Evolutionary conservation across 257 asterid genomes (phyloP).

Genomic region (Lithospermum erythrorhizon): DNA sequence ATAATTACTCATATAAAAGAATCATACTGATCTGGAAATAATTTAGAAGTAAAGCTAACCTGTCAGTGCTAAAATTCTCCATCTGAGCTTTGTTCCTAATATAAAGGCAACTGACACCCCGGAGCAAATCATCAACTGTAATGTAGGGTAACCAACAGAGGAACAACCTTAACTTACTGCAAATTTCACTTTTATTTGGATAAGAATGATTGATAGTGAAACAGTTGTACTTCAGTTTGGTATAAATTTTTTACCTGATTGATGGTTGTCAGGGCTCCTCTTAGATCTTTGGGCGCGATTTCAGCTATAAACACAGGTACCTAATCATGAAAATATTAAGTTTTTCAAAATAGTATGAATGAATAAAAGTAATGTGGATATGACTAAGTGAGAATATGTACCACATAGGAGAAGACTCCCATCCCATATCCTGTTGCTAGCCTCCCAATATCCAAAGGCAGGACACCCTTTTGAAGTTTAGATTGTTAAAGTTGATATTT

Average conservation of each 20-base stretch:
- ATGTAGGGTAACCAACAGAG: constrained; percentile 6
- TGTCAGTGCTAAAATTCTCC: constrained; percentile 69
- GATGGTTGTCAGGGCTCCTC: constrained; percentile 77
- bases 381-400: constrained; percentile 13
- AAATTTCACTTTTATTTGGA: neutral
- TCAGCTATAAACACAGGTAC: constrained; percentile 92
- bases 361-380: neutral
- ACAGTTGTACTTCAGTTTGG: neutral
- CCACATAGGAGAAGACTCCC: constrained; percentile 93
- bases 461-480: constrained; percentile 26
- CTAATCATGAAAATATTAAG: constrained; percentile 18
- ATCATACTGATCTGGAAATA: neutral
- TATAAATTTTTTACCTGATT: constrained; percentile 48
- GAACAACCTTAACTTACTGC: neutral
- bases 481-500: constrained; percentile 9
- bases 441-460: constrained; percentile 71
- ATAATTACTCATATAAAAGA: neutral
- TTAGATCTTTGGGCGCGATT: constrained; percentile 70
- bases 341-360: neutral
- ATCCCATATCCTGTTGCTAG: constrained; percentile 88
- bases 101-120: constrained; percentile 89
- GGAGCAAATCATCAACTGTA: constrained; percentile 71
- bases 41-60: constrained; percentile 28
- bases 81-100: constrained; percentile 63
- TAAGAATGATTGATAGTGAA: neutral